Evolutionary conservation across 2,329 filamentous ascomycete genomes (phyloP), one percentile per base, ranked within the genome.

Genomic region (Alternaria burnsii): DNA sequence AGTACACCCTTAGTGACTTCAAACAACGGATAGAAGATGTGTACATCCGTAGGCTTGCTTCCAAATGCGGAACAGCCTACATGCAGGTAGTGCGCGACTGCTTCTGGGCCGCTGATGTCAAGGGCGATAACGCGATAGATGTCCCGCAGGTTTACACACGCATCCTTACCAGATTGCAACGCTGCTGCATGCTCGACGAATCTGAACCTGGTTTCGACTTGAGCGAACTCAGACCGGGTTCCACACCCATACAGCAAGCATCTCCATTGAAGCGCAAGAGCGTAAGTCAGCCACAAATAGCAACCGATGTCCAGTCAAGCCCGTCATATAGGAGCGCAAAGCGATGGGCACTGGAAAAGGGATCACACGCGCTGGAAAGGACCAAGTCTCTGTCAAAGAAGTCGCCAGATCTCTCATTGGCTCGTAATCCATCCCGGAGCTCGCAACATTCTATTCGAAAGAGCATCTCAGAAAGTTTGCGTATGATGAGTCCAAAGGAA

Each of bases 31-130:
- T 90, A n/a, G 86, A 89, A 72, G 86, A 85, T 66, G 82, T 88
- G 1, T 89, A 88, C 69, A 83, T 91, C 3, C 84, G 88, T 1
- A 86, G 87, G 63, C 80, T 93, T 2, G 85, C 88, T 0, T 86
- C 87, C 4, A 87, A 87, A 72, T 93, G 91, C 67, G 91, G 91
- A 14, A 90, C 87, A 8, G 82, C 91, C 0, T 94, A 93, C 76
- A 89, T 88, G 85, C 90, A 89, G 71, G 91, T 90, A 0, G 90
- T 92, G 2, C 86, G 91, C 71, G 84, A 87, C 3, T 93, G 91
- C 69, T 89, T 90, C 82, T 84, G 84, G 59, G 88, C 90, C n/a
- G 88, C 90, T 3, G 89, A 93, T 63, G 71, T 67, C 32, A 70
- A 63, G 26, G 62, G 67, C 8, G 71, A 78, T 38, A 68, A 62